Conservation (phyloP, 108 stramenopile species). For the Skeletonema potamos region DNA sequence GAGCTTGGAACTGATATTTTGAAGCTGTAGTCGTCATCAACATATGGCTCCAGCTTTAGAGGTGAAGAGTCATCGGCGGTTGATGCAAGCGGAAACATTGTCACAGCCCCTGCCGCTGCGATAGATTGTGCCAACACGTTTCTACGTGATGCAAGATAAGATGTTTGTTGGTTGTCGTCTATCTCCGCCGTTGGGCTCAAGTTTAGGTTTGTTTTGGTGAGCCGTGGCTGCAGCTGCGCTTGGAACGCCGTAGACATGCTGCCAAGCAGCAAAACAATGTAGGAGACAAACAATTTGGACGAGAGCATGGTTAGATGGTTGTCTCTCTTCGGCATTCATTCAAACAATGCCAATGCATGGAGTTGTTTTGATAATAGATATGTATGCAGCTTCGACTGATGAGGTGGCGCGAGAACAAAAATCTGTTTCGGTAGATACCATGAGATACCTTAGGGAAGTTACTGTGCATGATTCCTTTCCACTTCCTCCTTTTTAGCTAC, state of each 20-base stretch:
- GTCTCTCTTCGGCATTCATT: too few relatives aligned
- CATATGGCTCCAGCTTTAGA: slow-evolving; percentile 24
- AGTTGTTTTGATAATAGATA: too few relatives aligned
- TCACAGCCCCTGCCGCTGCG: neutral
- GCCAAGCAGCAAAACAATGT: neutral
- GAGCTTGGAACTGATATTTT: slow-evolving; percentile 50
- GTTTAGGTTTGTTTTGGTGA: neutral
- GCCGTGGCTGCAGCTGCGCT: neutral
- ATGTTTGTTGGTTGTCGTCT: neutral
- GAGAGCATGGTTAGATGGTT: neutral
- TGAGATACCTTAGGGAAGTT: too few relatives aligned
- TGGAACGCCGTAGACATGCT: neutral
- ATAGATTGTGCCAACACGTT: neutral
- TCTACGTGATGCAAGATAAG: neutral
- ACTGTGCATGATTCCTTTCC: too few relatives aligned
- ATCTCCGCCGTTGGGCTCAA: neutral
- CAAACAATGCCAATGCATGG: too few relatives aligned
- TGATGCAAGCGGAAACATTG: neutral
- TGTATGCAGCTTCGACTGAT: too few relatives aligned
- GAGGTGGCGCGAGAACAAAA: too few relatives aligned
- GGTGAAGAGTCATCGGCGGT: neutral
- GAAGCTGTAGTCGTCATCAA: slow-evolving; percentile 60
- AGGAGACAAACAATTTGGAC: neutral
- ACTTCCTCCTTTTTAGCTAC: too few relatives aligned
- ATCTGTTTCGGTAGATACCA: too few relatives aligned